phyloP scores from a whole-genome alignment of 805 yeast species.

The Lipomyces spencermartinsiae region DNA sequence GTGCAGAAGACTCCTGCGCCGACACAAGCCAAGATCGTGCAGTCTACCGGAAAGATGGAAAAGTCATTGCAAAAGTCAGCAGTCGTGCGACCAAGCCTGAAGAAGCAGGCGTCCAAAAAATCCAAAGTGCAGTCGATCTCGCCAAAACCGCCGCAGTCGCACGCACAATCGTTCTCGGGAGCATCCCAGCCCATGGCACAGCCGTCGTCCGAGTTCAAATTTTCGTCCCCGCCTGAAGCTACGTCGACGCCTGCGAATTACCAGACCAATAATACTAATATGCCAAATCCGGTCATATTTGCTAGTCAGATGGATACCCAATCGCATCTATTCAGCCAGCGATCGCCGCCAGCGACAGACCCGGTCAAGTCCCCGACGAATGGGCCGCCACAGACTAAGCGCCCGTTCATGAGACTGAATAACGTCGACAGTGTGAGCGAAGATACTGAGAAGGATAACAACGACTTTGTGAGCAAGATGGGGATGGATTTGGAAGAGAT shows the following conservation, averaged over 20 bases:
- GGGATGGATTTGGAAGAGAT: background rate
- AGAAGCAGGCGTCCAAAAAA: background rate
- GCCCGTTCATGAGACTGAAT: background rate
- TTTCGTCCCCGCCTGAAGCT: conserved; percentile 13
- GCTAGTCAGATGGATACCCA: background rate
- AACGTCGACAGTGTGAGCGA: conserved; percentile 2
- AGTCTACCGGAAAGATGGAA: background rate
- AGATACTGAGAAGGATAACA: background rate
- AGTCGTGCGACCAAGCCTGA: background rate
- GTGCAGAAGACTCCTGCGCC: conserved; percentile 20
- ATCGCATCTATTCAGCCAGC: background rate
- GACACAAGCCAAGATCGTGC: background rate
- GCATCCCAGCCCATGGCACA: conserved; percentile 3
- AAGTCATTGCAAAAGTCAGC: conserved; percentile 1
- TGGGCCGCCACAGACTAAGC: background rate
- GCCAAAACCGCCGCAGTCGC: background rate
- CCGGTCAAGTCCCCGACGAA: conserved; percentile 6
- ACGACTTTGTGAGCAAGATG: background rate
- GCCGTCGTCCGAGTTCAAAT: conserved; percentile 12
- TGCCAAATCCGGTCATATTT: background rate
- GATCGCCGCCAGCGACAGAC: background rate
- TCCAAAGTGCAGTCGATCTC: background rate
- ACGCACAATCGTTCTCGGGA: background rate
- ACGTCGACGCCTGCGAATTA: conserved; percentile 13
- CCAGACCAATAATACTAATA: background rate